phyloP scores from a whole-genome alignment of 106 monocot genomes.

The Apostasia ramifera region DNA sequence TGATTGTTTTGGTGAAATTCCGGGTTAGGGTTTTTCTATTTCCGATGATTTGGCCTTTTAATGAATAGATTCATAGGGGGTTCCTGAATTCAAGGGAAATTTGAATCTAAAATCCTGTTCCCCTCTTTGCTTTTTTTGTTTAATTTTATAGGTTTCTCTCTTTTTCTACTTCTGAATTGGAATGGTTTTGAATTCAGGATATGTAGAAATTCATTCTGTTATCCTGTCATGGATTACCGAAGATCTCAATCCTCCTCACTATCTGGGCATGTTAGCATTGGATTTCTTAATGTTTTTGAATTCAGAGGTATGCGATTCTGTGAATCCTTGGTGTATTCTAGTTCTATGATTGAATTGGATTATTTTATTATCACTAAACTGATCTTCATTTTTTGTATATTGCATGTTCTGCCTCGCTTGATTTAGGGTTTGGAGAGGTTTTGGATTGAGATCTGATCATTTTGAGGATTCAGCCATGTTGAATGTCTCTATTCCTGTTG shows the following conservation, averaged over 20 bases:
- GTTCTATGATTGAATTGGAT: neutral
- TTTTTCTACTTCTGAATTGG: neutral
- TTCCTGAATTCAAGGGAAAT: too few species aligned
- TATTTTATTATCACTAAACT: neutral
- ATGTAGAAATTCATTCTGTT: neutral
- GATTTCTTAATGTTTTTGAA: neutral
- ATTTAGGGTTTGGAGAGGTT: neutral
- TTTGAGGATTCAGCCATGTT: neutral
- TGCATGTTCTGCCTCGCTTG: neutral
- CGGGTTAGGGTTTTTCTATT: constrained; percentile 4
- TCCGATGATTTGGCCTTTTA: neutral
- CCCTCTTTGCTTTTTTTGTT: neutral
- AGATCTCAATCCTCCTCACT: too few species aligned
- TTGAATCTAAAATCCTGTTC: neutral
- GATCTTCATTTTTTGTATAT: neutral
- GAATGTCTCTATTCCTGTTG: neutral
- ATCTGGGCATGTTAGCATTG: too few species aligned
- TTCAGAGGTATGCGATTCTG: neutral
- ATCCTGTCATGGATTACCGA: neutral
- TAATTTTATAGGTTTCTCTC: neutral
- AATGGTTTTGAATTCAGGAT: neutral
- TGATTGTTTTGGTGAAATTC: neutral
- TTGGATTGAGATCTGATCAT: neutral
- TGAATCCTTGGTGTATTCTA: neutral
- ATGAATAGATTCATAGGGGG: too few species aligned